These are phyloP conservation scores for Didymella keratinophila DNA, from an alignment of 2,329 filamentous ascomycete species.

Conservation along the genomic window DNA sequence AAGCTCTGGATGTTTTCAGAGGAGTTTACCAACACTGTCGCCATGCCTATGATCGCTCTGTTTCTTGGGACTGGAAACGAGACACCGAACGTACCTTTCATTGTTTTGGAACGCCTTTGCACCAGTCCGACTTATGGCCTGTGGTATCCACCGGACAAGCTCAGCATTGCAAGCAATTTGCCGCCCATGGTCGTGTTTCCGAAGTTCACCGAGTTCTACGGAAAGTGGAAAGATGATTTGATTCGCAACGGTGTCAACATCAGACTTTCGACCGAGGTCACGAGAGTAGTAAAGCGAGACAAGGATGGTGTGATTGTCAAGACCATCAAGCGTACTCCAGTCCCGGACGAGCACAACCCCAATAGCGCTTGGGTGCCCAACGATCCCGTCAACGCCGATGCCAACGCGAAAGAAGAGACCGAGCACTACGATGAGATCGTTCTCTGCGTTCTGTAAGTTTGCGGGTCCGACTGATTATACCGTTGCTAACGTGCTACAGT, in stretches of 20 bases:
- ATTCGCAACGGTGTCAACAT: slow-evolving; percentile 64
- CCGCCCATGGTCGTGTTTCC: slow-evolving; percentile 70
- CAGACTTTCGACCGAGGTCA: slow-evolving; percentile 64
- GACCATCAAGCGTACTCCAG: slow-evolving; percentile 54
- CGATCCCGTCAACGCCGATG: slow-evolving; percentile 50
- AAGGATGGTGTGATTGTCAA: slow-evolving; percentile 61
- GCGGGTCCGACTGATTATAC: background rate
- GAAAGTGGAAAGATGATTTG: slow-evolving; percentile 63
- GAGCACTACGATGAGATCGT: slow-evolving; percentile 71
- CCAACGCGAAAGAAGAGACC: slow-evolving; percentile 52
- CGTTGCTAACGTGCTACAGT: slow-evolving; percentile 28
- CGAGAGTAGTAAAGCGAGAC: slow-evolving; percentile 60
- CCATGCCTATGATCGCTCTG: slow-evolving; percentile 74
- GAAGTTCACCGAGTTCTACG: slow-evolving; percentile 68
- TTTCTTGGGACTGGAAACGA: slow-evolving; percentile 80
- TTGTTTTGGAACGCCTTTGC: slow-evolving; percentile 65
- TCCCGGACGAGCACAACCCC: slow-evolving; percentile 54
- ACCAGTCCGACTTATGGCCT: slow-evolving; percentile 65
- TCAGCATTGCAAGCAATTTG: slow-evolving; percentile 58
- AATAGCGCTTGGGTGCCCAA: slow-evolving; percentile 55
- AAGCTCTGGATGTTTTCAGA: slow-evolving; percentile 72
- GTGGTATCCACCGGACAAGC: slow-evolving; percentile 63
- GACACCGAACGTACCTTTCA: slow-evolving; percentile 73
- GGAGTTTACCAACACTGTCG: slow-evolving; percentile 75
- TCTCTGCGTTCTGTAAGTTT: slow-evolving; percentile 63